These are phyloP conservation scores for Picochlorum sp. DNA, from an alignment of 139 green algal species.

Conservation along the genomic window DNA sequence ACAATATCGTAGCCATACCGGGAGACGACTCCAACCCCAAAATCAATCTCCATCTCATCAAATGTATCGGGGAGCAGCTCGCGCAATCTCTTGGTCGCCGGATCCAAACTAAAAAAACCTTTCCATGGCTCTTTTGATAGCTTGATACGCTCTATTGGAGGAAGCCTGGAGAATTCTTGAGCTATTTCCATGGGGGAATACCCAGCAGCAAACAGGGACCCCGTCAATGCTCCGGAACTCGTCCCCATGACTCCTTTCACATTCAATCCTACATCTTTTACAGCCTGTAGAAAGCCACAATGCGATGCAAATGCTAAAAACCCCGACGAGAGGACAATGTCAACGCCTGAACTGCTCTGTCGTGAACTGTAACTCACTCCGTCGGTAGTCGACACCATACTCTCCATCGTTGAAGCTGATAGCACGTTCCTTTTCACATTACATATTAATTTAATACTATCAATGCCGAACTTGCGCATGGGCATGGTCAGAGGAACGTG, in stretches of 20 bases:
- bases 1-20: constrained; percentile 58
- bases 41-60: constrained; percentile 63
- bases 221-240: constrained; percentile 62
- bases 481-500: too few relatives aligned
- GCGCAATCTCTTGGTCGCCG: constrained; percentile 52
- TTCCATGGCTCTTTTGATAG: constrained; percentile 50
- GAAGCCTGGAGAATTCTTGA: constrained; percentile 39
- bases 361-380: too few relatives aligned
- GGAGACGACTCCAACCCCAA: constrained; percentile 61
- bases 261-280: constrained; percentile 62
- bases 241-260: constrained; percentile 78
- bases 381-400: too few relatives aligned
- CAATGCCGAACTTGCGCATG: too few relatives aligned
- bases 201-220: constrained; percentile 62
- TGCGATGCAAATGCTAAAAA: constrained; percentile 85
- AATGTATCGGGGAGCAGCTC: constrained; percentile 72
- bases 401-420: too few relatives aligned
- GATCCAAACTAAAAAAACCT: constrained; percentile 61
- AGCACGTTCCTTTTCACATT: too few relatives aligned
- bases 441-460: too few relatives aligned
- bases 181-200: constrained; percentile 66
- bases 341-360: constrained; percentile 12
- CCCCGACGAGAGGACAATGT: constrained; percentile 72
- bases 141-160: constrained; percentile 60
- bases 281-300: constrained; percentile 39